These are phyloP conservation scores for Candida maltosa DNA, from an alignment of 805 yeast genomes.

Conservation along the genomic window DNA sequence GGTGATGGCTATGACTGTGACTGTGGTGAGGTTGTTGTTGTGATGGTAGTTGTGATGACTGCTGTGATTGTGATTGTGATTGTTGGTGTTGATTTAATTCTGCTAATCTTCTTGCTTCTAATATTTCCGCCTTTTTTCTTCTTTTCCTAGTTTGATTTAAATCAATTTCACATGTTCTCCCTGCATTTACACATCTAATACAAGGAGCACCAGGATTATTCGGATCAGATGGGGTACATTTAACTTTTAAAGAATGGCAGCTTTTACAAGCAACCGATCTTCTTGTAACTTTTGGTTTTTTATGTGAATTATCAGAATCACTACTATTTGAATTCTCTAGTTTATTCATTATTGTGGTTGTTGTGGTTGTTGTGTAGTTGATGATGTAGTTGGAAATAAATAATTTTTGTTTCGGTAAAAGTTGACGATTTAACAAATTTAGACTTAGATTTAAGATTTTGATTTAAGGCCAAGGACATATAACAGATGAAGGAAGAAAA, in stretches of 20 bases:
- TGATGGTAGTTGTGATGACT: background rate
- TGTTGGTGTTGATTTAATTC: constrained; percentile 10
- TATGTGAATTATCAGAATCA: background rate
- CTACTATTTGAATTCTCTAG: background rate
- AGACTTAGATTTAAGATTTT: too few species aligned
- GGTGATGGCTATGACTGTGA: background rate
- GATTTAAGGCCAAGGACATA: too few species aligned
- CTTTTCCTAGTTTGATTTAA: constrained; percentile 54
- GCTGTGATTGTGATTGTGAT: background rate
- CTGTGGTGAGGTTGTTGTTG: background rate
- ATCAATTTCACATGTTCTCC: constrained; percentile 66
- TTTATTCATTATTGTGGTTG: background rate
- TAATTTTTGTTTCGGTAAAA: too few species aligned
- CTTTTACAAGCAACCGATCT: constrained; percentile 60
- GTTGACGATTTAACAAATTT: too few species aligned
- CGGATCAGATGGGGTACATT: constrained; percentile 71
- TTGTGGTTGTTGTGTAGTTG: constrained; percentile 1
- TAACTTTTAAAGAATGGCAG: constrained; percentile 83
- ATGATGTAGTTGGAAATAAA: too few species aligned
- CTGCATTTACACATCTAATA: constrained; percentile 64
- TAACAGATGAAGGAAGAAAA: too few species aligned
- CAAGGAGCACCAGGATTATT: constrained; percentile 64
- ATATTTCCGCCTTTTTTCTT: constrained; percentile 29
- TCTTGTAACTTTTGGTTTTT: constrained; percentile 17
- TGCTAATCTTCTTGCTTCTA: constrained; percentile 16